These are phyloP conservation scores for Daldinia eschscholtzii DNA, from an alignment of 2,329 filamentous ascomycete genomes.

Conservation along the genomic window DNA sequence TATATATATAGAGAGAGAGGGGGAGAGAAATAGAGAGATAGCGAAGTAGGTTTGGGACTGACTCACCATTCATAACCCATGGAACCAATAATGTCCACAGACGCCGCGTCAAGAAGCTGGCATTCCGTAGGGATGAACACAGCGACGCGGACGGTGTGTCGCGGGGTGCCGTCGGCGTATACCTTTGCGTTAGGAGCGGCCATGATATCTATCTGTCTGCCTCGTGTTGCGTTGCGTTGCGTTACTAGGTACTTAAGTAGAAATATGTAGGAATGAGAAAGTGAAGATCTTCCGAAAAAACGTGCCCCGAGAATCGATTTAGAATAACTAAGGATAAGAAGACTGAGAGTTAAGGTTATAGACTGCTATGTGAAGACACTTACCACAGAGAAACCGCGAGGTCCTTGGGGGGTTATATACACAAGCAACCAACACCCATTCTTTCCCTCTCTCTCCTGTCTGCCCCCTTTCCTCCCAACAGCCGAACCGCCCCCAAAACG, in stretches of 20 bases:
- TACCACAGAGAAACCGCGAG: not conserved
- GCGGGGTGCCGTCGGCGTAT: conserved; percentile 27
- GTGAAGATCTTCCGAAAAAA: not conserved
- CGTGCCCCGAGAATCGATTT: not conserved
- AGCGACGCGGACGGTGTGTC: conserved; percentile 59
- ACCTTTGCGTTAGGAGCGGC: conserved; percentile 9
- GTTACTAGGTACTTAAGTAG: too few species aligned
- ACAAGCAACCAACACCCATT: not conserved
- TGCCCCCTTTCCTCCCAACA: not conserved
- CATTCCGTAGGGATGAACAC: conserved; percentile 63
- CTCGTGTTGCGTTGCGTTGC: not conserved
- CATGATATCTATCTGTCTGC: conserved; percentile 28
- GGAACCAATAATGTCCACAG: conserved; percentile 63
- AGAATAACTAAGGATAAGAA: not conserved
- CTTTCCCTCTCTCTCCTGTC: not conserved
- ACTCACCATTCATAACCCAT: conserved; percentile 56
- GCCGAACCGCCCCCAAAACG: not conserved
- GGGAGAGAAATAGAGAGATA: not conserved
- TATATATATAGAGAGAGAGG: too few species aligned
- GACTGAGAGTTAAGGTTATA: not conserved
- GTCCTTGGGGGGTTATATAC: not conserved
- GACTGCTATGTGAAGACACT: not conserved
- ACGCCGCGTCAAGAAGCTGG: conserved; percentile 65
- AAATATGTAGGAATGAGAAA: not conserved
- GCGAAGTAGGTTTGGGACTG: conserved; percentile 2